Percentiles rank a stretch among this genome's conserved stretches.
phyloP scores from a whole-genome alignment of 768 basidiomycete genomes.

The Naganishia friedmannii region DNA sequence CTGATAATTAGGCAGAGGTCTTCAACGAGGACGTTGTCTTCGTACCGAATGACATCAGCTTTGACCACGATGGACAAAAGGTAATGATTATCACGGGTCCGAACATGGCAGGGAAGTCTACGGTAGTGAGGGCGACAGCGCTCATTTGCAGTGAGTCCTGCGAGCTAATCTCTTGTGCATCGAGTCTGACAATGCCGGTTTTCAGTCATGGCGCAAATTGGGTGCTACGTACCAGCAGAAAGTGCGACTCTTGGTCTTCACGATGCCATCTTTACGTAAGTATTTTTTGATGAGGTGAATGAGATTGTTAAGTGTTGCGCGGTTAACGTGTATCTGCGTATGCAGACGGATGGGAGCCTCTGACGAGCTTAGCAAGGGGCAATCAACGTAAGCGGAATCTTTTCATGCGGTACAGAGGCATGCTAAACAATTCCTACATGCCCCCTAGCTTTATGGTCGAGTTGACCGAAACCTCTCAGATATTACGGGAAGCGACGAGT shows the following conservation, averaged over 20 bases:
- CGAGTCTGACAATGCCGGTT: constrained; percentile 46
- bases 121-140: constrained; percentile 6
- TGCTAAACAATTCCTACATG: neutral
- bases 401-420: too few relatives aligned
- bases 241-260: constrained; percentile 72
- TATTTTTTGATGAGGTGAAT: neutral
- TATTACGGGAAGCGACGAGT: constrained; percentile 69
- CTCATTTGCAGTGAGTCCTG: constrained; percentile 6
- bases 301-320: neutral
- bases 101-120: constrained; percentile 54
- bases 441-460: constrained; percentile 77
- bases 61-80: constrained; percentile 57
- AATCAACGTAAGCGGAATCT: constrained; percentile 59
- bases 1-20: constrained; percentile 59
- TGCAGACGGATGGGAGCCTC: constrained; percentile 77
- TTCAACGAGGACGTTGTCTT: constrained; percentile 63
- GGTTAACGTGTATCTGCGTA: neutral
- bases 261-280: constrained; percentile 72
- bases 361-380: constrained; percentile 79
- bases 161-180: constrained; percentile 55
- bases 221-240: constrained; percentile 77
- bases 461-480: constrained; percentile 87
- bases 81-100: constrained; percentile 54
- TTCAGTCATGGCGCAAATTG: constrained; percentile 72
- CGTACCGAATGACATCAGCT: constrained; percentile 72